Evolutionary conservation across 2,329 filamentous ascomycete species (phyloP).

Genomic region (Botrytis fragariae): DNA sequence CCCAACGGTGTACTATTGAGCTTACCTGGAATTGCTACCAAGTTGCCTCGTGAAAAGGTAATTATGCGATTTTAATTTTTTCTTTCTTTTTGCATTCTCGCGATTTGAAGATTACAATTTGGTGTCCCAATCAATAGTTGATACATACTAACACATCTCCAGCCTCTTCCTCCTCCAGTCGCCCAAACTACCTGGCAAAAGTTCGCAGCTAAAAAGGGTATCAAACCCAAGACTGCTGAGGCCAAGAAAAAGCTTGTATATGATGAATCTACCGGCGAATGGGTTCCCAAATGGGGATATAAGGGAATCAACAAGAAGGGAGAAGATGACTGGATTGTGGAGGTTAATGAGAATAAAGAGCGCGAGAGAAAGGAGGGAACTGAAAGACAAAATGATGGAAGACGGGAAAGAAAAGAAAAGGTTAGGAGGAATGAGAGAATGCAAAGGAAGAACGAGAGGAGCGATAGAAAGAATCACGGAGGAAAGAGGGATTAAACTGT

Average conservation of each 20-base stretch:
- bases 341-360: slow-evolving; percentile 79
- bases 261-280: slow-evolving; percentile 81
- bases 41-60: slow-evolving; percentile 80
- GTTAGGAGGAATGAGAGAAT: slow-evolving; percentile 69
- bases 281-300: slow-evolving; percentile 94
- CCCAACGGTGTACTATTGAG: slow-evolving; percentile 70
- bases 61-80: slow-evolving; percentile 3
- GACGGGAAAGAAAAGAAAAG: slow-evolving; percentile 64
- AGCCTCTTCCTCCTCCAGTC: slow-evolving; percentile 75
- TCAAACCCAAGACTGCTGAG: slow-evolving; percentile 82
- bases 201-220: slow-evolving; percentile 96
- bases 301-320: slow-evolving; percentile 84
- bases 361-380: slow-evolving; percentile 60
- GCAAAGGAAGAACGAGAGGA: slow-evolving; percentile 64
- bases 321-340: slow-evolving; percentile 84
- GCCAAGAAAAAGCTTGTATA: slow-evolving; percentile 74
- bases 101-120: neutral
- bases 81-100: slow-evolving; percentile 8
- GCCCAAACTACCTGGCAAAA: slow-evolving; percentile 90
- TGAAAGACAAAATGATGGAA: slow-evolving; percentile 59
- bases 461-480: slow-evolving; percentile 38
- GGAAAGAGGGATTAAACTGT: slow-evolving; percentile 16
- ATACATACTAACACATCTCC: slow-evolving; percentile 11
- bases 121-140: neutral
- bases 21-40: slow-evolving; percentile 68